These are phyloP conservation scores for Zygotorulaspora mrakii DNA, from an alignment of 1,139 yeast species.

Conservation along the genomic window DNA sequence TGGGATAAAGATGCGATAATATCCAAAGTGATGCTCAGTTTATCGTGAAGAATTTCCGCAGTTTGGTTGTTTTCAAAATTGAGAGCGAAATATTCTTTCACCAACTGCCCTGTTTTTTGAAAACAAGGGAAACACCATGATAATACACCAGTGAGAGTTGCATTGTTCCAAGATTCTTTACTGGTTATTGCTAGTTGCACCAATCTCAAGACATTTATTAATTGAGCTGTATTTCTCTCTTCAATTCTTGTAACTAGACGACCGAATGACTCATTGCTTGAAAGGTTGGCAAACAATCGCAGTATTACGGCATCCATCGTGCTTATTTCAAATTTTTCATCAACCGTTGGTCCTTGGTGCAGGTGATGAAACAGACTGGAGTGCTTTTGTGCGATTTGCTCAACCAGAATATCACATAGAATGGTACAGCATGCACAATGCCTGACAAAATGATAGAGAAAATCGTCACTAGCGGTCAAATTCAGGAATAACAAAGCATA, in stretches of 20 bases:
- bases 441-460: slow-evolving; percentile 29
- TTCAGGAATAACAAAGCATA: slow-evolving; percentile 25
- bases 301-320: slow-evolving; percentile 25
- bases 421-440: slow-evolving; percentile 17
- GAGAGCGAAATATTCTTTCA: slow-evolving; percentile 29
- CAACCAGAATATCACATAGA: slow-evolving; percentile 22
- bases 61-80: slow-evolving; percentile 18
- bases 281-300: slow-evolving; percentile 23
- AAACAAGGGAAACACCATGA: slow-evolving; percentile 52
- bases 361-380: slow-evolving; percentile 17
- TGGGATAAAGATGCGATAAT: slow-evolving; percentile 50
- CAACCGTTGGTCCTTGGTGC: too few species aligned
- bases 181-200: slow-evolving; percentile 48
- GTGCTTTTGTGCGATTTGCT: slow-evolving; percentile 18
- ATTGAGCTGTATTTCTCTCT: slow-evolving; percentile 17
- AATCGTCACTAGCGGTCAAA: slow-evolving; percentile 28
- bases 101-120: slow-evolving; percentile 23
- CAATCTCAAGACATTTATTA: slow-evolving; percentile 34
- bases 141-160: slow-evolving; percentile 48
- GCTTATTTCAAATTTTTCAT: slow-evolving; percentile 22
- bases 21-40: slow-evolving; percentile 41
- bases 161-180: slow-evolving; percentile 51
- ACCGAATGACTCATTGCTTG: slow-evolving; percentile 41
- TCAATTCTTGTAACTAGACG: slow-evolving; percentile 33
- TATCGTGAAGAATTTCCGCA: slow-evolving; percentile 22